phyloP scores from a whole-genome alignment of 352 stramenopile species.

The Thraustochytrium striatum region DNA sequence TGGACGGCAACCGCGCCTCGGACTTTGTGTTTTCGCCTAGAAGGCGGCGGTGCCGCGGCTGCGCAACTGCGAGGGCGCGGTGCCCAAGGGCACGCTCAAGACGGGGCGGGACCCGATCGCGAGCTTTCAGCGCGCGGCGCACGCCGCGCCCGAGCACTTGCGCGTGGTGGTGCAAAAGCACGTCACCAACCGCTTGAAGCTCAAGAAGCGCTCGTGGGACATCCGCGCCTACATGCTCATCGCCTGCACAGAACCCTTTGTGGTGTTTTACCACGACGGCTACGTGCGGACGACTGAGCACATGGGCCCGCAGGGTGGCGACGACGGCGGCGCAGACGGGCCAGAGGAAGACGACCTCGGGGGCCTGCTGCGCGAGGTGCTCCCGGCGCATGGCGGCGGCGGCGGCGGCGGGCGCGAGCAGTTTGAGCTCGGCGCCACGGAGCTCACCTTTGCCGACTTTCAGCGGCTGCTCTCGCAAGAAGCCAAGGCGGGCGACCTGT shows the following conservation, averaged over 20 bases:
- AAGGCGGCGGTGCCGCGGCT: conserved; percentile 16
- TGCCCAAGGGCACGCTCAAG: conserved; percentile 8
- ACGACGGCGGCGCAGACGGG: conserved; percentile 1
- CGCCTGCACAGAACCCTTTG: conserved; percentile 41
- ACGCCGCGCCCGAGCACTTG: not conserved
- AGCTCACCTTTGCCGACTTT: conserved; percentile 39
- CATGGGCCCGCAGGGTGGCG: not conserved
- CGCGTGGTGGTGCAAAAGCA: conserved; percentile 48
- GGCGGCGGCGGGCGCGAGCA: not conserved
- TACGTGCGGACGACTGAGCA: conserved; percentile 31
- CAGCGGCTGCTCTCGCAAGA: conserved; percentile 40
- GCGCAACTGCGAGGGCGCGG: not conserved
- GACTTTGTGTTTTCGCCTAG: conserved; percentile 30
- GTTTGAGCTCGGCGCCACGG: conserved; percentile 10
- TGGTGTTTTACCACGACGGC: conserved; percentile 48
- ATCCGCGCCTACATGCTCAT: conserved; percentile 47
- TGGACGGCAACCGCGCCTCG: conserved; percentile 8
- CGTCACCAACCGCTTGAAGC: conserved; percentile 19
- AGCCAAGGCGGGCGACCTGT: conserved; percentile 16
- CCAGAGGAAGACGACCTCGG: too few species aligned
- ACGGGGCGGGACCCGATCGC: not conserved
- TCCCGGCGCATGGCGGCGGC: not conserved
- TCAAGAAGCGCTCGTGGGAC: conserved; percentile 33
- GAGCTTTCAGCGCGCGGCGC: not conserved
- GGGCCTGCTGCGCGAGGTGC: too few species aligned